phyloP scores from a whole-genome alignment of 805 yeast species.

The Ogataea corticis region DNA sequence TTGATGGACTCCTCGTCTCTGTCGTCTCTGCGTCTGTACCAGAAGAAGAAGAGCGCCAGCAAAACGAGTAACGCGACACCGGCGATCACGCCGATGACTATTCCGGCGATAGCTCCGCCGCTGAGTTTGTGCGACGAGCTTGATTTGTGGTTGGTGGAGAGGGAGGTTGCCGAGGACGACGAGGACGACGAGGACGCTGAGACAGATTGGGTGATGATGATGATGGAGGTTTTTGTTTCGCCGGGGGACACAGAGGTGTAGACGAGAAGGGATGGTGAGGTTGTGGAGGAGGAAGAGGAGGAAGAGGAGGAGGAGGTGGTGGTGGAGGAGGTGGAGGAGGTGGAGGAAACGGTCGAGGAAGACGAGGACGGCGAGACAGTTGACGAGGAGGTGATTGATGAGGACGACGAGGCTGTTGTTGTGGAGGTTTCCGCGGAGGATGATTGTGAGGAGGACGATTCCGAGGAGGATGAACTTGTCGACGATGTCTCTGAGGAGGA shows the following conservation, averaged over 20 bases:
- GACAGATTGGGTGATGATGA: conserved; percentile 28
- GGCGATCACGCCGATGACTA: conserved; percentile 33
- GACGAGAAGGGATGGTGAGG: conserved; percentile 12
- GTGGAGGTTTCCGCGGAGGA: no score
- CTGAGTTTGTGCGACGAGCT: conserved; percentile 19
- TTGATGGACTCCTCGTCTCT: conserved; percentile 17
- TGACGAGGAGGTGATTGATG: conserved; percentile 15
- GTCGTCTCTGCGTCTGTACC: conserved; percentile 23
- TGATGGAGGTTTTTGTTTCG: conserved; percentile 22
- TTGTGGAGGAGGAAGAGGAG: conserved; percentile 8
- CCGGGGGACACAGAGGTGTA: conserved; percentile 27
- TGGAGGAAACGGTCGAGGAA: conserved; percentile 9
- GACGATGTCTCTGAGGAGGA: conserved; percentile 22
- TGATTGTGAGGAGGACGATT: no score
- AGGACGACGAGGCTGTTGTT: conserved; percentile 16
- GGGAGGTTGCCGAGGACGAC: conserved; percentile 17
- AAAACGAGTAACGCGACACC: conserved; percentile 24
- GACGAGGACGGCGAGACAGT: conserved; percentile 12
- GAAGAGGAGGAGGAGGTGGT: conserved; percentile 15
- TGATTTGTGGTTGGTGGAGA: conserved; percentile 10
- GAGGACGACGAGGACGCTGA: conserved; percentile 19
- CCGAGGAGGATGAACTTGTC: conserved; percentile 14
- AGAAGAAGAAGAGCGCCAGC: conserved; percentile 20
- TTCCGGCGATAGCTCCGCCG: conserved; percentile 38
- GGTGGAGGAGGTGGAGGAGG: conserved; percentile 12